These are phyloP conservation scores for Sclerotinia borealis DNA, from an alignment of 2,329 filamentous ascomycete species.

Conservation along the genomic window DNA sequence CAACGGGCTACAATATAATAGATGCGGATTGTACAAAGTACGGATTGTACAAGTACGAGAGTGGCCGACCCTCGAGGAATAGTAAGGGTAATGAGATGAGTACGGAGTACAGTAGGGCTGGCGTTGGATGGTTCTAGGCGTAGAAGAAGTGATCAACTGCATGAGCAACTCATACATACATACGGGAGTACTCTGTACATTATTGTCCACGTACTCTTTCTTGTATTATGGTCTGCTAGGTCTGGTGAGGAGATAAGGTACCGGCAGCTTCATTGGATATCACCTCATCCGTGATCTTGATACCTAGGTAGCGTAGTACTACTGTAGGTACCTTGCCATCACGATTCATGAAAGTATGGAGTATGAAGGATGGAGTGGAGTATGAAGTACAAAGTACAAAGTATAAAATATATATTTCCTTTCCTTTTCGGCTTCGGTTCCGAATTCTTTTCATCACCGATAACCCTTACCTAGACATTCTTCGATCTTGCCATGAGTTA, in stretches of 20 bases:
- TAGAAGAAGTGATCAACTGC: neutral
- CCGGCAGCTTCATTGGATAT: neutral
- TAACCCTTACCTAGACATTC: neutral
- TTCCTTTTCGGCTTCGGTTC: neutral
- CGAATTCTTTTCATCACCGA: no score
- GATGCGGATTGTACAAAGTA: no score
- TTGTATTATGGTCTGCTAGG: neutral
- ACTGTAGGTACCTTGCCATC: no score
- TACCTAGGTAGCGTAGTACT: no score
- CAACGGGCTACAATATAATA: no score
- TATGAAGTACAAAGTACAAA: no score
- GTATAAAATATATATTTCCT: neutral
- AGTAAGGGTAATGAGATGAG: neutral
- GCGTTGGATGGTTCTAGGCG: constrained; percentile 1
- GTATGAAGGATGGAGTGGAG: no score
- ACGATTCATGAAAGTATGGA: no score
- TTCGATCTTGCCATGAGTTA: neutral
- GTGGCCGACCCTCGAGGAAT: neutral
- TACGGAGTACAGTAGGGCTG: constrained; percentile 8
- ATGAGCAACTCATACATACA: neutral
- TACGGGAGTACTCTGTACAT: no score
- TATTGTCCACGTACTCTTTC: neutral
- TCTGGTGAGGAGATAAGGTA: neutral
- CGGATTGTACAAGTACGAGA: no score
- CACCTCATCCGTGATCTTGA: neutral